Base-by-base conservation (phyloP, 2,329 filamentous ascomycete genomes). In the Aphanoascus verrucosus region DNA sequence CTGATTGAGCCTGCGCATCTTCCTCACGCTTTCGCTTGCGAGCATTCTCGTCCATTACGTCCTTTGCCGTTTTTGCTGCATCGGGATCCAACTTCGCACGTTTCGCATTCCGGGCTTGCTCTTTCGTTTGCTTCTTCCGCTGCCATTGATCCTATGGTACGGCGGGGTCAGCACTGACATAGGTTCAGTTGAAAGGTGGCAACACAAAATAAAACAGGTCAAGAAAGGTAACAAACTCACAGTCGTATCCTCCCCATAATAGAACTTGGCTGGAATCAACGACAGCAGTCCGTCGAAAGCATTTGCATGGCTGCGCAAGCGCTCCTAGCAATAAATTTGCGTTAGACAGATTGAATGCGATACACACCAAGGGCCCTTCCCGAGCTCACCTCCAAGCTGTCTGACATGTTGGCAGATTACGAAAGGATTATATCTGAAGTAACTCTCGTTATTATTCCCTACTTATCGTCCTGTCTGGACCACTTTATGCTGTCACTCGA, bases 81-180 rank as follows among this genome's bases (percentile, higher is more conserved):
- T 91, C 88, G 23, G 93, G 90, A 64, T 97, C 88, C 40, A 97
- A 79, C 73, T 96, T 97, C 56, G 86, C 88, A 65, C 84, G 80
- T 72, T 89, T 89, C 53, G 88, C 86, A 60, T 85, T 83, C 57
- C 82, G 81, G 56, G 87, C 87, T 69, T 95, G 80, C 69, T 88
- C 86, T 68, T 94, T 95, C 49, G 88, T 91, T 73, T 97, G 90
- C 75, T 97, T 97, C 73, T 93, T 94, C 66, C 85, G 85, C 68
- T 84, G 83, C 88, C 89, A 94, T 83, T 96, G 88, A 63, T 93
- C 86, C 88, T 94, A 64, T 28, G 19, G 3, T 5, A 8, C 15
- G 5, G 34, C 4, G 17, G 23, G 2, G 20, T 38, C 9, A 46
- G 19, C 14, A 32, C 2, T 15, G 12, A 31, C n/a, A 32, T 23